Base-by-base conservation (phyloP, 2,329 filamentous ascomycete genomes). In the Fusarium armeniacum region DNA sequence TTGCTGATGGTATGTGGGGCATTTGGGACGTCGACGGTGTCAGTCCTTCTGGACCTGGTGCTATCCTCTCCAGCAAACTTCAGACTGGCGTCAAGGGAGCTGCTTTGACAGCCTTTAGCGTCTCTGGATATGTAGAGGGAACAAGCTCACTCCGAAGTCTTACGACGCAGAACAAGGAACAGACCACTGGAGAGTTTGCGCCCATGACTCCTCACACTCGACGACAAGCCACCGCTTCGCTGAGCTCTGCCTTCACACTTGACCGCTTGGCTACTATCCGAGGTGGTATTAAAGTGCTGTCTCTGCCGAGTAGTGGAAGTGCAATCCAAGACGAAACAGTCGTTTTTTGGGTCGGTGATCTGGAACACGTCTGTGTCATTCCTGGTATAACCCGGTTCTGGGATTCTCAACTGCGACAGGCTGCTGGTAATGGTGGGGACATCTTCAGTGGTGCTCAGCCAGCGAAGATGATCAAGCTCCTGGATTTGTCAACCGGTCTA, bases 1-100 rank as follows among this genome's bases (percentile, higher is more conserved):
- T 90, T 5, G 85, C 86, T 1, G 89, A 91, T 70, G 89, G 89
- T 9, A 88, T 89, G 75, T 91, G 89, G 89, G 89, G 87, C 16
- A 86, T 91, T 35, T 91, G 89, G 89, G 89, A 91, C 71, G 83
- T 91, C 45, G 87, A 90, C 65, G 86, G 87, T 10, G 82, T 82
- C 32, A 85, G 85, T 40, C 85, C 87, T 3, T 76, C 83, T 36
- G 72, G 75, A 15, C 65, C 78, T 13, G 76, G 82, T 49, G 76
- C 82, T 61, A 76, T 81, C 1, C 76, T 88, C 6, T 82, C 87
- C 26, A 84, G 81, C 41, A 86, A 84, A 69, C 78, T 86, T 33
- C 82, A 82, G 58, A 79, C 83, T 50, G 86, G 86, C 8, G 81
- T 89, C 35, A 82, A 83, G 20, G 88, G 88, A 36, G 87, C 87